These are phyloP conservation scores for Lepidium sativum DNA, from an alignment of 345 rosid genomes.

Conservation along the genomic window DNA sequence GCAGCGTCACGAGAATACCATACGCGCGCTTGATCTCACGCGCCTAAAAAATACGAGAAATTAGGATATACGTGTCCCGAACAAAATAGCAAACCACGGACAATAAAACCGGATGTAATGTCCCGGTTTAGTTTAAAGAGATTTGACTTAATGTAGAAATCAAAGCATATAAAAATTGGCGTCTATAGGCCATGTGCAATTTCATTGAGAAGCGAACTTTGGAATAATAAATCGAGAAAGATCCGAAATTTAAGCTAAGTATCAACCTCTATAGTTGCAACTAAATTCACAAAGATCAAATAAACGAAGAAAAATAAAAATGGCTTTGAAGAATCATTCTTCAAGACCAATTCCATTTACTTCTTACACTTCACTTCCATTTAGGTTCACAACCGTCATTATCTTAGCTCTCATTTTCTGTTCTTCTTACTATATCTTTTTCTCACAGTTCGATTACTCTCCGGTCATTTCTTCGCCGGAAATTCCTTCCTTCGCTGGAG, in stretches of 20 bases:
- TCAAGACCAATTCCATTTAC: slow-evolving; percentile 25
- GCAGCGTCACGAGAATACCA: slow-evolving; percentile 7
- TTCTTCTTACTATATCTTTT: slow-evolving; percentile 35
- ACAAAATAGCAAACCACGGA: neutral
- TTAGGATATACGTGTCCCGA: slow-evolving; percentile 14
- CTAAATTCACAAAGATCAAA: neutral
- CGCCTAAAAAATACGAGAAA: slow-evolving; percentile 6
- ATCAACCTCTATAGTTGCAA: neutral
- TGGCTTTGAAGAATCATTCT: slow-evolving; percentile 37
- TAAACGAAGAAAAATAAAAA: slow-evolving; percentile 5
- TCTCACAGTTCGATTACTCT: slow-evolving; percentile 21
- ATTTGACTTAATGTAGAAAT: slow-evolving; percentile 11
- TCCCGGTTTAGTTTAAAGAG: slow-evolving; percentile 4
- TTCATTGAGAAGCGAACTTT: slow-evolving; percentile 6
- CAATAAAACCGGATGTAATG: neutral
- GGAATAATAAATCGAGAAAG: slow-evolving; percentile 2
- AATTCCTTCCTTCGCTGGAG: slow-evolving; percentile 31
- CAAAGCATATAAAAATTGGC: neutral
- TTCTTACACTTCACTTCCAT: slow-evolving; percentile 17
- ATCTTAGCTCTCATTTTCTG: slow-evolving; percentile 22
- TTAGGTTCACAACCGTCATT: slow-evolving; percentile 31
- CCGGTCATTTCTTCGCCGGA: neutral
- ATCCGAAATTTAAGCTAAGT: slow-evolving; percentile 22
- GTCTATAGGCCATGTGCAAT: slow-evolving; percentile 15
- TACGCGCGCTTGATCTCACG: slow-evolving; percentile 17